Conservation (phyloP, 352 stramenopile genomes). For the Phytopythium cucurbitacearum region DNA sequence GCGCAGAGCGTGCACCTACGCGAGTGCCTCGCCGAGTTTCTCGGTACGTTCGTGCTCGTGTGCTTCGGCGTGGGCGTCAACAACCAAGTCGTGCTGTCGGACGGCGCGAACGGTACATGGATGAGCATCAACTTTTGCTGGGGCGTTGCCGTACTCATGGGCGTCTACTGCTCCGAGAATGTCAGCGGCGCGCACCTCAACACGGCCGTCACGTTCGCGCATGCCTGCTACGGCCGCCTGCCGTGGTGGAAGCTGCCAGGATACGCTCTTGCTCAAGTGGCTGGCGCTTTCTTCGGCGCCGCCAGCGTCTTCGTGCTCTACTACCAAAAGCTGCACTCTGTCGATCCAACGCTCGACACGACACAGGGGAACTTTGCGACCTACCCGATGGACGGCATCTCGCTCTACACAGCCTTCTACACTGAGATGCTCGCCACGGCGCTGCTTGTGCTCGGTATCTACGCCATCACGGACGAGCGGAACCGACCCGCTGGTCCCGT, state of each 20-base stretch:
- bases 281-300: slow-evolving; percentile 37
- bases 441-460: slow-evolving; percentile 52
- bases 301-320: slow-evolving; percentile 42
- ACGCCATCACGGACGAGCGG: slow-evolving; percentile 42
- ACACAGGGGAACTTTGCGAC: slow-evolving; percentile 43
- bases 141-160: slow-evolving; percentile 55
- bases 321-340: slow-evolving; percentile 34
- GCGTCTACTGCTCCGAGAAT: slow-evolving; percentile 44
- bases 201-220: slow-evolving; percentile 47
- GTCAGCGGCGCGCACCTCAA: slow-evolving; percentile 61
- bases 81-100: slow-evolving; percentile 48
- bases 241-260: slow-evolving; percentile 41
- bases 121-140: slow-evolving; percentile 35
- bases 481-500: slow-evolving; percentile 39
- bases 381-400: slow-evolving; percentile 36
- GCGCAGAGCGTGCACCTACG: slow-evolving; percentile 17
- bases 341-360: slow-evolving; percentile 39
- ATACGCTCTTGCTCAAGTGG: slow-evolving; percentile 34
- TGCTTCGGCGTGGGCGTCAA: slow-evolving; percentile 39
- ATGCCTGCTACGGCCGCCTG: slow-evolving; percentile 37
- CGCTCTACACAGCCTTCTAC: slow-evolving; percentile 43
- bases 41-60: slow-evolving; percentile 13
- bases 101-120: slow-evolving; percentile 39
- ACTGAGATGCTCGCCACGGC: slow-evolving; percentile 48
- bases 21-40: slow-evolving; percentile 42